Evolutionary conservation across 1,139 yeast species (phyloP).

Genomic region (Taiozyma onychis): DNA sequence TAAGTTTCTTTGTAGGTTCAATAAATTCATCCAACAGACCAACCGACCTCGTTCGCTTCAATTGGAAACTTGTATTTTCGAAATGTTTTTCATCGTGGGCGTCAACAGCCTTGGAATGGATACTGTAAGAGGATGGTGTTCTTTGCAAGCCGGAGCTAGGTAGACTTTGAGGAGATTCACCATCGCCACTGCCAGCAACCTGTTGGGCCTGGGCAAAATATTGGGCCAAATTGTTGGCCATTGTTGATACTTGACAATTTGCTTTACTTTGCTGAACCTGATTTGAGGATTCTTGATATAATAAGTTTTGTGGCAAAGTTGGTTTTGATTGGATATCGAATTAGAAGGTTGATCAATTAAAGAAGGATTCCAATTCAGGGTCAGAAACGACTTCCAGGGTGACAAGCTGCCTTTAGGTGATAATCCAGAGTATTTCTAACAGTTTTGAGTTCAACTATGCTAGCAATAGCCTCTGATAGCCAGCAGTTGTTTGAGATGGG

Average conservation of each 20-base stretch:
- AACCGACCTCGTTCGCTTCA: constrained; percentile 79
- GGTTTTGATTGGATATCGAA: neutral
- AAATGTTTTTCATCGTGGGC: constrained; percentile 72
- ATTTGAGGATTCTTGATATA: too few species aligned
- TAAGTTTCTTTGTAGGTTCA: constrained; percentile 32
- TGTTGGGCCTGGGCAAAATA: constrained; percentile 16
- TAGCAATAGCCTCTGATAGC: neutral
- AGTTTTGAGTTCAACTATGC: neutral
- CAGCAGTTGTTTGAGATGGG: neutral
- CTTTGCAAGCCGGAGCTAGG: constrained; percentile 4
- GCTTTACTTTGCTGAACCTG: neutral
- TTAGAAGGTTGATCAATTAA: neutral
- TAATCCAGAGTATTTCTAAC: neutral
- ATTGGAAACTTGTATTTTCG: constrained; percentile 63
- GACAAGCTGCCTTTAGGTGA: neutral
- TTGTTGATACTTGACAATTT: neutral
- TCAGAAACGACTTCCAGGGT: neutral
- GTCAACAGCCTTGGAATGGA: constrained; percentile 56
- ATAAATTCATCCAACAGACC: constrained; percentile 75
- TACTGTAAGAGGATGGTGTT: constrained; percentile 14
- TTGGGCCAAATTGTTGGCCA: constrained; percentile 18
- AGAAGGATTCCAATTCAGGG: neutral
- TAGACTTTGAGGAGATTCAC: constrained; percentile 2
- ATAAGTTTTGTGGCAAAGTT: neutral
- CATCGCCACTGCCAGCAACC: neutral